Base-by-base conservation (phyloP, 1,284 basidiomycete species). In the Schizophyllum commune region DNA sequence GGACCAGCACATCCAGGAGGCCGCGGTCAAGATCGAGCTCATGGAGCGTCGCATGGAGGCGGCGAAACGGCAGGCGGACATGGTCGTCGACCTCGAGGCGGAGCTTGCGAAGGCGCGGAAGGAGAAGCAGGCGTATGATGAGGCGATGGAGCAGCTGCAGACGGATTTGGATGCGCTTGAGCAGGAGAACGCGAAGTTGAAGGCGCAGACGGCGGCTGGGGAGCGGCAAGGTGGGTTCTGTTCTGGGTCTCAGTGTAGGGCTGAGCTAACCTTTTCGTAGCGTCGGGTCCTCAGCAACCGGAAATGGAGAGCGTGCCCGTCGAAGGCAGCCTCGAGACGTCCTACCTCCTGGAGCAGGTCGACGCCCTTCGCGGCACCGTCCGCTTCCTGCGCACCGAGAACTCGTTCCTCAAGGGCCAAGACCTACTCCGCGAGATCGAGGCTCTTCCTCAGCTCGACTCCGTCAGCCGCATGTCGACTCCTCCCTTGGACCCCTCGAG, bases 1-100 rank as follows among this genome's bases (percentile, higher is more conserved):
- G 74, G 96, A 99, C 65, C 92, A 97, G 78, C 84, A 75, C 47
- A 85, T 95, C 58, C 94, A 98, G 73, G 97, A 99, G 71, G 80
- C 87, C 5, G 78, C 79, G 5, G 94, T 98, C 64, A 98, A 96
- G 80, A 92, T 98, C 61, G 94, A 98, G 72, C 83, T 96, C 7
- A 91, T 99, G 82, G 93, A 96, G 70, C 86, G 94, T 58, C 85
- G 94, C 56, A 88, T 96, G 78, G 96, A 98, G 70, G 83, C 85
- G 1, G 88, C 88, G 63, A 95, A 94, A 79, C 92, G 91, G 71
- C 91, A 94, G 73, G 87, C 88, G 1, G 96, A 98, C 63, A 77
- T 84, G 21, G 91, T 98, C 60, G 75, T 80, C 19, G 90, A 92
- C 62, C 83, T 98, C 20, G 93, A 97, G 73, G 77, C 73, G 32